phyloP scores from a whole-genome alignment of 441 rosid genomes.

The Metrosideros polymorpha region DNA sequence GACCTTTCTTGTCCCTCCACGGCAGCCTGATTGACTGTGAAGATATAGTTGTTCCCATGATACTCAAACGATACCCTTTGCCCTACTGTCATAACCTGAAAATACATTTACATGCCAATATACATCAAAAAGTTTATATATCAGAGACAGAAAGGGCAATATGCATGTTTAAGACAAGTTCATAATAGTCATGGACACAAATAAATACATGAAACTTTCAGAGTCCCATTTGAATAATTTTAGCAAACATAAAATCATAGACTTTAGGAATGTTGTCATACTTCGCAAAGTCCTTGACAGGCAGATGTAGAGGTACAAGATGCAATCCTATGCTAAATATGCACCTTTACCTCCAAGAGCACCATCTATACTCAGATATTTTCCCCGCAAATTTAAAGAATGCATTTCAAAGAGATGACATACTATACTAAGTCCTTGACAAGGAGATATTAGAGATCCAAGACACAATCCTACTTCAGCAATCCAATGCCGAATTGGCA shows the following conservation, averaged over 20 bases:
- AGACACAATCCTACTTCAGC: neutral
- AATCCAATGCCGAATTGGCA: neutral
- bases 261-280: neutral
- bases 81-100: slow-evolving; percentile 89
- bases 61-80: slow-evolving; percentile 84
- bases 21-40: slow-evolving; percentile 73
- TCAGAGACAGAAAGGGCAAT: neutral
- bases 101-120: neutral
- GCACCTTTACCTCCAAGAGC: neutral
- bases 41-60: slow-evolving; percentile 86
- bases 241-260: neutral
- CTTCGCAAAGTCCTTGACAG: neutral
- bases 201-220: neutral
- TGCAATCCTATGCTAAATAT: neutral
- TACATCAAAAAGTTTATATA: neutral
- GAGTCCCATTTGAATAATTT: neutral
- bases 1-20: slow-evolving; percentile 66
- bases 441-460: neutral
- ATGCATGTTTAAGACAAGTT: neutral
- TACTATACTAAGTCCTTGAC: neutral
- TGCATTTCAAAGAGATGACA: neutral
- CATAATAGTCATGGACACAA: neutral
- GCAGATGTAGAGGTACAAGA: neutral
- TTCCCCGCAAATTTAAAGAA: neutral
- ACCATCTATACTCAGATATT: neutral